Evolutionary conservation across 208 protist genomes (phyloP).

Genomic region (Trypanosoma rangeli): DNA sequence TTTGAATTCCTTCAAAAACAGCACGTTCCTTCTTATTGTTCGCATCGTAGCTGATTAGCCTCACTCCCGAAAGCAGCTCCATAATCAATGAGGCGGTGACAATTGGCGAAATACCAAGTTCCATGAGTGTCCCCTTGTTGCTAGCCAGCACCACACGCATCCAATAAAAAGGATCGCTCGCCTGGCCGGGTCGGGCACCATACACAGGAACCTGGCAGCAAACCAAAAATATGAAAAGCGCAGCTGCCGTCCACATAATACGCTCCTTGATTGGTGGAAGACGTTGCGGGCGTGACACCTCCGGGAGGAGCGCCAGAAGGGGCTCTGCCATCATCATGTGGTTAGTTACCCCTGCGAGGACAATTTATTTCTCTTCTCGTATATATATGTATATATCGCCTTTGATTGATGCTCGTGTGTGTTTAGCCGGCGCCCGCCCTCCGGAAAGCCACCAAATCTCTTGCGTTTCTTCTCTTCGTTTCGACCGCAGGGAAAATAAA

Average conservation of each 20-base stretch:
- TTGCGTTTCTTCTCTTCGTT: conserved; percentile 18
- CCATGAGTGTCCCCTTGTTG: conserved; percentile 99
- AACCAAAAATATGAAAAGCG: conserved; percentile 99
- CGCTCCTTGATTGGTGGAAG: conserved; percentile 95
- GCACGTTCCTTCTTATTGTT: conserved; percentile 94
- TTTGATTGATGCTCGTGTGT: conserved; percentile 2
- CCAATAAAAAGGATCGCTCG: conserved; percentile 99
- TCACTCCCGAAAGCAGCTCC: conserved; percentile 96
- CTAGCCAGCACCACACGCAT: conserved; percentile 99
- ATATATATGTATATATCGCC: conserved; percentile 16
- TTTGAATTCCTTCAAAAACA: conserved; percentile 97
- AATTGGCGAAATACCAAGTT: conserved; percentile 98
- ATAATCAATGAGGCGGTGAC: conserved; percentile 98
- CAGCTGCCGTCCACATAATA: conserved; percentile 97
- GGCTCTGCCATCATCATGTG: conserved; percentile 93
- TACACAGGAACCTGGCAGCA: conserved; percentile 99
- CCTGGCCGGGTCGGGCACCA: conserved; percentile 94
- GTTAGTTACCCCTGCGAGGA: conserved; percentile 22
- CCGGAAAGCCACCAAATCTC: conserved; percentile 6
- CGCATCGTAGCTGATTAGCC: conserved; percentile 97
- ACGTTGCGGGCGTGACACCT: conserved; percentile 91
- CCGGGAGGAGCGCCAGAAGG: conserved; percentile 94
- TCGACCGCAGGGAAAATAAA: conserved; percentile 3
- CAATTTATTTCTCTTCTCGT: conserved; percentile 24
- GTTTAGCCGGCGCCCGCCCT: neutral